Evolutionary conservation across 176 grass and related monocot species (phyloP), one percentile per base, ranked within the genome.

Genomic region (Areca catechu): DNA sequence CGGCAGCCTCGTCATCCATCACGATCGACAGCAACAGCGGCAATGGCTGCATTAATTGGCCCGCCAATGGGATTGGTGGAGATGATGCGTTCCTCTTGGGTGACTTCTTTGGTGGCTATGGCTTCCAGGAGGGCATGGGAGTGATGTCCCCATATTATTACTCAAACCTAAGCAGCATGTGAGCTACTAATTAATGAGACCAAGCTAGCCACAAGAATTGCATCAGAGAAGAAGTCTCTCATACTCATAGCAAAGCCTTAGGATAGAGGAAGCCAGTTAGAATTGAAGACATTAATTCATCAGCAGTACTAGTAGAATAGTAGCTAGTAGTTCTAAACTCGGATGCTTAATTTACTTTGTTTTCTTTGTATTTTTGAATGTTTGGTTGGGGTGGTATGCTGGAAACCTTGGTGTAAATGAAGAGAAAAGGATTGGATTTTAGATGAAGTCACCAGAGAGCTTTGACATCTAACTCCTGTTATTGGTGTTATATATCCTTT

Each of bases 21-120:
- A 65, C 49, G 14, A 18, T n/a, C 10, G 51, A 55, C 51, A 51
- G 53, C 50, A 51, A 24, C 64, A 20, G 51, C 25, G 20, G 63
- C 15, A 51, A 24, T 22, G 24, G 48, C 61, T 57, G 4, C 56
- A 5, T 15, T 10, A 67, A 49, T 25, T 55, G 63, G 24, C 14
- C 14, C 7, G 9, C 27, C 4, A 4, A 14, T 5, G 10, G 51
- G 27, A 4, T 23, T 37, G 27, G 25, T 19, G n/a, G 7, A 0
- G 51, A 67, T 7, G 65, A 67, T 0, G 4, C 34, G 9, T 27
- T 67, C 18, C 25, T 56, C 15, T 29, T 50, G 0, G 14, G 51
- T 20, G 50, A 67, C 18, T 18, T 56, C n/a, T 27, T 67, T 4
- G 65, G 52, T 51, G 16, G 37, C 24, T 25, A 24, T 16, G 61